Conservation (phyloP, 2,329 filamentous ascomycete genomes). For the Colletotrichum scovillei region DNA sequence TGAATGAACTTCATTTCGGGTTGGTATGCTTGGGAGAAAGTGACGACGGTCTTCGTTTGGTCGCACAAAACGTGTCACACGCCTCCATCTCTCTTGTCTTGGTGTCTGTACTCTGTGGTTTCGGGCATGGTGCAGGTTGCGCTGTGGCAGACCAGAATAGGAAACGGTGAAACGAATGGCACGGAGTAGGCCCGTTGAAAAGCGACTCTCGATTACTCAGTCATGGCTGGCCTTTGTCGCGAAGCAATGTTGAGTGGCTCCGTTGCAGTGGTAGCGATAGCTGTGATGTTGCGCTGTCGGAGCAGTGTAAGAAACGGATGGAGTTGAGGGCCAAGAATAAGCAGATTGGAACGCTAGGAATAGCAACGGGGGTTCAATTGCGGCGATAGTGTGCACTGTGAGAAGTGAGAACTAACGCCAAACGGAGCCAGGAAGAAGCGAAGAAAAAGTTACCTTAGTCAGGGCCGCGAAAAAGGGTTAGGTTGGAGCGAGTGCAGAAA, state of each 20-base stretch:
- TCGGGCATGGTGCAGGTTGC: not conserved
- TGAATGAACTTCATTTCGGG: not conserved
- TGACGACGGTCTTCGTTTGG: not conserved
- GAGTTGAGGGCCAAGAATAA: slow-evolving; percentile 15
- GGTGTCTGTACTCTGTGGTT: not conserved
- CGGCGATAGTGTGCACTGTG: not conserved
- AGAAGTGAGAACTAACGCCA: not conserved
- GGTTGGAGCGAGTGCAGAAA: slow-evolving; percentile 3
- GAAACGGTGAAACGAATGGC: slow-evolving; percentile 10
- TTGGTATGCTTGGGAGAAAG: not conserved
- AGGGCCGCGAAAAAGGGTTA: not conserved
- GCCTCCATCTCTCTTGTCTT: not conserved
- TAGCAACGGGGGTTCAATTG: slow-evolving; percentile 23
- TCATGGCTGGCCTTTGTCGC: not conserved
- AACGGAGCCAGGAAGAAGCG: not conserved
- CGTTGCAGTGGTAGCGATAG: not conserved
- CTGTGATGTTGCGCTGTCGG: not conserved
- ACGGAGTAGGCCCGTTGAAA: not conserved
- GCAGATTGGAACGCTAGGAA: slow-evolving; percentile 28
- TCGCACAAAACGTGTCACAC: slow-evolving; percentile 12
- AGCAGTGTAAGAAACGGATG: slow-evolving; percentile 27
- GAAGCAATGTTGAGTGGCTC: not conserved
- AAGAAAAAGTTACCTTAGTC: no score
- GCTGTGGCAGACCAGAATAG: slow-evolving; percentile 1
- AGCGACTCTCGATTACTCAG: not conserved